A percentile compares a stretch with the other conserved stretches of the same genome.
Conservation (phyloP, 2,329 filamentous ascomycete species). For the Penicillium sp. region DNA sequence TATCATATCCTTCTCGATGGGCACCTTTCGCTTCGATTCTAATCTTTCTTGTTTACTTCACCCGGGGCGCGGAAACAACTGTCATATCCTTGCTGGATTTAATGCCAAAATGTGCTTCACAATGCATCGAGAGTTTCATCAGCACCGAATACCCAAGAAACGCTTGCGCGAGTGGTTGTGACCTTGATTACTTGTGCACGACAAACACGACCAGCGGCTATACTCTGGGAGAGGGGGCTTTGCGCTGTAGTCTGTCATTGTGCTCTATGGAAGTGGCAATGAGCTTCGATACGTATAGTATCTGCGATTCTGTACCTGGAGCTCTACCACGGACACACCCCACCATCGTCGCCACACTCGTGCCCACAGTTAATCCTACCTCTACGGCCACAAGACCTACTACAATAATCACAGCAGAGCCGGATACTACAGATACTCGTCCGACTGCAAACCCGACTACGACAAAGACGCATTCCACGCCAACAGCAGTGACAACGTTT, state of each 20-base stretch:
- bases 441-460: conserved; percentile 1
- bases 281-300: conserved; percentile 54
- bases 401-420: conserved; percentile 11
- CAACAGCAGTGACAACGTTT: conserved; percentile 21
- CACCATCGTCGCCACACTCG: conserved; percentile 43
- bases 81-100: conserved; percentile 42
- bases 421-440: conserved; percentile 2
- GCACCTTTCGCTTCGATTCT: conserved; percentile 31
- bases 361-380: conserved; percentile 20
- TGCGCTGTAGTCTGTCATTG: conserved; percentile 67
- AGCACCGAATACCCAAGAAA: conserved; percentile 60
- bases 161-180: conserved; percentile 55
- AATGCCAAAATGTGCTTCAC: conserved; percentile 64
- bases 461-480: conserved; percentile 9
- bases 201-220: conserved; percentile 64
- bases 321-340: conserved; percentile 41
- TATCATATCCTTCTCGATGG: conserved; percentile 33
- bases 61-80: conserved; percentile 24
- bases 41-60: conserved; percentile 30
- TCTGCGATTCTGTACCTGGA: conserved; percentile 58
- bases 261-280: conserved; percentile 57
- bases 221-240: conserved; percentile 72
- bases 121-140: conserved; percentile 68
- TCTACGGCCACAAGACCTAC: conserved; percentile 10
- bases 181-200: conserved; percentile 69